Conservation (phyloP, 208 protist species). For the Acanthamoeba divionensis region DNA sequence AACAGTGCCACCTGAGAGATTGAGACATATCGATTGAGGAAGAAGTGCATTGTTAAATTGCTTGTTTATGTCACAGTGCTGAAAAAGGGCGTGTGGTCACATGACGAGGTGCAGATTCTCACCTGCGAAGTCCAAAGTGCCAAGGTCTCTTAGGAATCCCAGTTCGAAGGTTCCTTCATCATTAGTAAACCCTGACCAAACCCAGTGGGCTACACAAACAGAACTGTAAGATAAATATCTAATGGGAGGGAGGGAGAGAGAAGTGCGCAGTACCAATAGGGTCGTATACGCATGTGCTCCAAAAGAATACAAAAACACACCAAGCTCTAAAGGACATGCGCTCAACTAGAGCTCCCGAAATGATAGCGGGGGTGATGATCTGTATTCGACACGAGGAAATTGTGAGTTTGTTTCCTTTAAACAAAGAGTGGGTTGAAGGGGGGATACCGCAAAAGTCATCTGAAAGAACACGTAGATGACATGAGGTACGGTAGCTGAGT, state of each 20-base stretch:
- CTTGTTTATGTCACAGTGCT: no score
- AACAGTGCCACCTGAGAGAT: conserved; percentile 59
- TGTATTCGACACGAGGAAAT: no score
- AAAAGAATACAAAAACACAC: conserved; percentile 8
- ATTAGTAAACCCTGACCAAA: background rate
- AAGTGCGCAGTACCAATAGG: background rate
- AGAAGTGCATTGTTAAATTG: no score
- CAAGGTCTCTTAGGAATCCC: conserved; percentile 41
- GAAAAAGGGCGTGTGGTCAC: no score
- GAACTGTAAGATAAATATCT: background rate
- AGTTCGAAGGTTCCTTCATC: background rate
- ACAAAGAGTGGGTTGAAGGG: no score
- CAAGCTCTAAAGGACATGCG: conserved; percentile 2
- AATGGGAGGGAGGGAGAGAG: background rate
- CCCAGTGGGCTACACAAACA: background rate
- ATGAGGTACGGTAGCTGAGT: conserved; percentile 4
- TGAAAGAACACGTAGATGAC: conserved; percentile 20
- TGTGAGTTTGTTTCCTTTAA: background rate
- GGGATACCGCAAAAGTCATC: background rate
- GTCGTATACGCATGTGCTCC: conserved; percentile 39
- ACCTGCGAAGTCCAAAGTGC: conserved; percentile 62
- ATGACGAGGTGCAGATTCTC: no score
- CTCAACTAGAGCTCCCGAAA: conserved; percentile 18
- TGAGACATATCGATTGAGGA: no score
- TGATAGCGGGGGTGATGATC: conserved; percentile 31